Base-by-base conservation (phyloP, 202 grass and related monocot species). In the Panicum hallii region DNA sequence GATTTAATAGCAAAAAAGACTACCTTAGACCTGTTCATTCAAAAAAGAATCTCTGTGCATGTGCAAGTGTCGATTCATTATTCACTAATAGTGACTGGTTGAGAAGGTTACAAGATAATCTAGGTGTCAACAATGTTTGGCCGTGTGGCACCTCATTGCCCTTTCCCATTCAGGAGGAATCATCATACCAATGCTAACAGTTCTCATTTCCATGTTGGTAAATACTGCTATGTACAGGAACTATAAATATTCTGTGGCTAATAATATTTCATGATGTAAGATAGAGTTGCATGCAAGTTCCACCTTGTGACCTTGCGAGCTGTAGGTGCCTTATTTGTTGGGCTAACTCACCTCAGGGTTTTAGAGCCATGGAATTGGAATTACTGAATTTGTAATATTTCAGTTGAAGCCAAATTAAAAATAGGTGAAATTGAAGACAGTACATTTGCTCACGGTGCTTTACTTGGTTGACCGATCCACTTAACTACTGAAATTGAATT, bases 371-470 rank as follows among this genome's bases (percentile, higher is more conserved):
- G 23, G 4, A 68, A n/a, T n/a, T 65, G 23, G 4, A 68, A n/a
- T 11, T 68, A 70, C 43, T 15, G 11, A 70, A 53, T 50, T 6
- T 72, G 17, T 4, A 67, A 53, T 41, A 6, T 80, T 54, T 66
- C 19, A 67, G 30, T 54, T 67, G 46, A 54, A 67, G 32, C 36
- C 7, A 53, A 71, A 71, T 23, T 67, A 50, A 79, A 66, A 52
- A 41, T 79, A 79, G 17, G 45, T 14, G 19, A 49, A 67, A 67
- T 40, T 67, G 11, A 67, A 79, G 62, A 63, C 77, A 80, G 53
- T 16, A 22, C 61, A 67, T 40, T 54, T 66, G 57, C 20, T 19
- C 9, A 64, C 12, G 19, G n/a, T 43, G 43, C 44, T 63, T 75
- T 66, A 10, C 14, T 75, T 74, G 12, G 42, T 42, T 81, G 64